These are phyloP conservation scores for Allium sativum DNA, from an alignment of 106 monocot genomes.

Conservation along the genomic window DNA sequence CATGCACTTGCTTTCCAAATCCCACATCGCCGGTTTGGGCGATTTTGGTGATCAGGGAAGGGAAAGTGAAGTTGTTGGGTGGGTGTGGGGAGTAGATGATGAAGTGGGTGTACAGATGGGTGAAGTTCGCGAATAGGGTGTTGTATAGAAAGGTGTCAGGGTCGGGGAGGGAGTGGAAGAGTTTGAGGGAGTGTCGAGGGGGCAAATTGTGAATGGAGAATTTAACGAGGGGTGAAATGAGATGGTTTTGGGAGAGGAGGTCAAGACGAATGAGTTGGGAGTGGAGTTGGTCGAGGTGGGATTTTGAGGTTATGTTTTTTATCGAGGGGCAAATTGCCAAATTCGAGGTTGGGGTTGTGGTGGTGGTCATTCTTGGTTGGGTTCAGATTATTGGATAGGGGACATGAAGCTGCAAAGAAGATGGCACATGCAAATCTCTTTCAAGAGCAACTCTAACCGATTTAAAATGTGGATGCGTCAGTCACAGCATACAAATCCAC, in stretches of 20 bases:
- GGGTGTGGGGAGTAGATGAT: conserved; percentile 19
- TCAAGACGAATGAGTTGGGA: conserved; percentile 9
- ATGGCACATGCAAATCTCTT: too few relatives aligned
- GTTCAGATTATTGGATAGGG: too few relatives aligned
- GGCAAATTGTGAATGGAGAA: conserved; percentile 1
- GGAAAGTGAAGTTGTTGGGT: conserved; percentile 71
- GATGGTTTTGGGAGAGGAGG: conserved; percentile 2
- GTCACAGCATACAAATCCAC: too few relatives aligned
- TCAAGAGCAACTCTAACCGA: too few relatives aligned
- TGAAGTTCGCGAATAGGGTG: conserved; percentile 3
- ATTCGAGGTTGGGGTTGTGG: too few relatives aligned
- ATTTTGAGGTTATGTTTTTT: neutral
- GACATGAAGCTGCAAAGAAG: too few relatives aligned
- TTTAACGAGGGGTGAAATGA: neutral
- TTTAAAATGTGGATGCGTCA: too few relatives aligned
- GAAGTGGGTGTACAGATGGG: conserved; percentile 28
- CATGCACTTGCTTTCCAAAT: conserved; percentile 45
- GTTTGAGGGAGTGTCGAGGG: conserved; percentile 3
- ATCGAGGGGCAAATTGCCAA: too few relatives aligned
- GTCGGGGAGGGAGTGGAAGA: conserved; percentile 2
- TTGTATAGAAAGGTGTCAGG: conserved; percentile 9
- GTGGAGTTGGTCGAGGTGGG: conserved; percentile 11
- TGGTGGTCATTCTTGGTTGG: too few relatives aligned
- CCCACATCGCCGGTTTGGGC: conserved; percentile 5
- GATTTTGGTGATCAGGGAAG: conserved; percentile 33